phyloP scores from a whole-genome alignment of 1,139 yeast genomes.

The Kurtzmaniella natalensis region DNA sequence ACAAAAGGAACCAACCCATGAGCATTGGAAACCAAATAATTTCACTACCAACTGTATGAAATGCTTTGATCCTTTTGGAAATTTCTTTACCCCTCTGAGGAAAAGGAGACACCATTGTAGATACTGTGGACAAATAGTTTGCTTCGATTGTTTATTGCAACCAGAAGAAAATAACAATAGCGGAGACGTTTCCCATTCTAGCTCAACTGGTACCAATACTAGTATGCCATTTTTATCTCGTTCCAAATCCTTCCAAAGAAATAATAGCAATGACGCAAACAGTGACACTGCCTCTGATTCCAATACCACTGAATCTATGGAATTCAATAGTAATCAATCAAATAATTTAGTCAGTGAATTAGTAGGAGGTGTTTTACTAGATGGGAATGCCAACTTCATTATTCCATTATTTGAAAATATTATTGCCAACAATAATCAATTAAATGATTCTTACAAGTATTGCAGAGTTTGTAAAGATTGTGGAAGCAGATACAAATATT shows the following conservation, averaged over 20 bases:
- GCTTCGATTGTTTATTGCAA: constrained; percentile 31
- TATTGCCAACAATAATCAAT: constrained; percentile 5
- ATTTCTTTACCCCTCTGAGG: constrained; percentile 23
- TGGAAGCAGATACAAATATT: constrained; percentile 27
- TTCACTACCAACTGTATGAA: constrained; percentile 38
- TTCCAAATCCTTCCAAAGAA: neutral
- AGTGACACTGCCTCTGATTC: constrained; percentile 1
- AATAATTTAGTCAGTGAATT: constrained; percentile 4
- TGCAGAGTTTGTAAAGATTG: constrained; percentile 39
- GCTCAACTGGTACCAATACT: neutral
- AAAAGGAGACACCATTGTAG: constrained; percentile 35
- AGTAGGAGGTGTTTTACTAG: constrained; percentile 25
- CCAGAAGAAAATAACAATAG: constrained; percentile 4
- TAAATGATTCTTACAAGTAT: constrained; percentile 18
- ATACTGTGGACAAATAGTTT: constrained; percentile 46
- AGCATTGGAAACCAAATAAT: constrained; percentile 41
- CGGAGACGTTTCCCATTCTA: neutral
- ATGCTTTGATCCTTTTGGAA: constrained; percentile 35
- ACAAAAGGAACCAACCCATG: constrained; percentile 31
- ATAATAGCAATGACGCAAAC: constrained; percentile 1
- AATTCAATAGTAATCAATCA: neutral
- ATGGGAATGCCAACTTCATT: constrained; percentile 32
- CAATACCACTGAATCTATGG: constrained; percentile 7
- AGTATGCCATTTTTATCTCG: neutral
- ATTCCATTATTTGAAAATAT: constrained; percentile 30